A percentile compares a stretch with the other conserved stretches of the same genome.
phyloP scores from a whole-genome alignment of 2,329 filamentous ascomycete genomes.

The Fusarium keratoplasticum region DNA sequence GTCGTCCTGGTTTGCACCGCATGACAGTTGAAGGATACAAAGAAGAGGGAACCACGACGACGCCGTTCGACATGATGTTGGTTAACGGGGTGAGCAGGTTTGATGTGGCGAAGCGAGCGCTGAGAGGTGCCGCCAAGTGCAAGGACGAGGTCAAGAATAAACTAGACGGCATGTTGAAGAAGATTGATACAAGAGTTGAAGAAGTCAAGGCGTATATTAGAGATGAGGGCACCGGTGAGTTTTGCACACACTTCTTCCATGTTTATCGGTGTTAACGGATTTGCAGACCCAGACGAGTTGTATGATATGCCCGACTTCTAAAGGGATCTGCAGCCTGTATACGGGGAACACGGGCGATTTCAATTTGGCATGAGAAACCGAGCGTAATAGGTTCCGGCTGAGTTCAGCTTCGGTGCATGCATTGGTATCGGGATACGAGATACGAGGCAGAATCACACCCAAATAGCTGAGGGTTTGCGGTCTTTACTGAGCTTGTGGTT shows the following conservation, averaged over 20 bases:
- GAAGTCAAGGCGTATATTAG: conserved; percentile 65
- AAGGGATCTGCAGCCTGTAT: background rate
- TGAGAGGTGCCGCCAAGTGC: conserved; percentile 58
- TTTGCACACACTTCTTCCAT: background rate
- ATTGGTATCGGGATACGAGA: background rate
- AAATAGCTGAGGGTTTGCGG: background rate
- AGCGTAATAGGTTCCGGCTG: background rate
- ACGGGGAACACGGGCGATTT: background rate
- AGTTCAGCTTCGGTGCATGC: background rate
- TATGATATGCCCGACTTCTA: conserved; percentile 38
- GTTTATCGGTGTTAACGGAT: background rate
- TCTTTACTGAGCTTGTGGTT: background rate
- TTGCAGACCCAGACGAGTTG: conserved; percentile 35
- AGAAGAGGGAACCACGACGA: conserved; percentile 75
- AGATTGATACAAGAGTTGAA: conserved; percentile 61
- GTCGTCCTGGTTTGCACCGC: conserved; percentile 61
- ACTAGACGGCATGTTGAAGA: conserved; percentile 59
- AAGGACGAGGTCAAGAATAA: conserved; percentile 61
- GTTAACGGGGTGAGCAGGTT: conserved; percentile 70
- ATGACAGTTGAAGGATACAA: conserved; percentile 69
- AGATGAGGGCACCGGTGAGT: conserved; percentile 61
- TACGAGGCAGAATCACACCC: background rate
- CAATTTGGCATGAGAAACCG: background rate
- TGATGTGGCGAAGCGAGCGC: conserved; percentile 66
- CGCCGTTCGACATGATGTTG: conserved; percentile 78